Percentiles rank a stretch among this genome's conserved stretches.
Conservation (phyloP, 2,329 filamentous ascomycete species). For the Fusarium metavorans region DNA sequence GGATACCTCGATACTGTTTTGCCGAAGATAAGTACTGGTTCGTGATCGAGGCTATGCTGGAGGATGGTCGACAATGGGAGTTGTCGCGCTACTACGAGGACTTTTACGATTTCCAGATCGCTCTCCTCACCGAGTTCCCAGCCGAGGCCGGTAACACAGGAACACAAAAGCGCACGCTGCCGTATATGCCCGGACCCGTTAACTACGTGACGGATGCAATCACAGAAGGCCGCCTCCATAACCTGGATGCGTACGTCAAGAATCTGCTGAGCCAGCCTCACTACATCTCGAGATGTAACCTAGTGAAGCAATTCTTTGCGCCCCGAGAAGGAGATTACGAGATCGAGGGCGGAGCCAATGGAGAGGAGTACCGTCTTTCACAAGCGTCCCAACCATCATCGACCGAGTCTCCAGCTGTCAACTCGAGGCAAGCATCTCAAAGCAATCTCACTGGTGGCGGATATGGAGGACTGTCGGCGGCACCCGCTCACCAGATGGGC, state of each 20-base stretch:
- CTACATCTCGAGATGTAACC: constrained; percentile 85
- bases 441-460: constrained; percentile 70
- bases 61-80: constrained; percentile 93
- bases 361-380: constrained; percentile 83
- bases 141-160: constrained; percentile 91
- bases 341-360: constrained; percentile 80
- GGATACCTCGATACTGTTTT: constrained; percentile 93
- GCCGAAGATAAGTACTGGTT: constrained; percentile 99
- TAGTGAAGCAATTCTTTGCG: constrained; percentile 92
- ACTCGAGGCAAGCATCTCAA: constrained; percentile 74
- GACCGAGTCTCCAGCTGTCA: constrained; percentile 68
- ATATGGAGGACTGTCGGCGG: constrained; percentile 66
- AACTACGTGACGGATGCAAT: constrained; percentile 99
- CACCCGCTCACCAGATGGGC: constrained; percentile 56
- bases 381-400: constrained; percentile 76
- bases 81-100: constrained; percentile 96
- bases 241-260: constrained; percentile 95
- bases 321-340: constrained; percentile 94
- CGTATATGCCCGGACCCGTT: constrained; percentile 98
- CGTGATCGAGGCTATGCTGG: constrained; percentile 89
- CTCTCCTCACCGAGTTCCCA: constrained; percentile 90
- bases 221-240: constrained; percentile 91
- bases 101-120: constrained; percentile 99
- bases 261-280: constrained; percentile 85
- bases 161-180: constrained; percentile 82